Conservation (phyloP, 371 early-diverging fungal genomes). For the Fennellomyces sp. region DNA sequence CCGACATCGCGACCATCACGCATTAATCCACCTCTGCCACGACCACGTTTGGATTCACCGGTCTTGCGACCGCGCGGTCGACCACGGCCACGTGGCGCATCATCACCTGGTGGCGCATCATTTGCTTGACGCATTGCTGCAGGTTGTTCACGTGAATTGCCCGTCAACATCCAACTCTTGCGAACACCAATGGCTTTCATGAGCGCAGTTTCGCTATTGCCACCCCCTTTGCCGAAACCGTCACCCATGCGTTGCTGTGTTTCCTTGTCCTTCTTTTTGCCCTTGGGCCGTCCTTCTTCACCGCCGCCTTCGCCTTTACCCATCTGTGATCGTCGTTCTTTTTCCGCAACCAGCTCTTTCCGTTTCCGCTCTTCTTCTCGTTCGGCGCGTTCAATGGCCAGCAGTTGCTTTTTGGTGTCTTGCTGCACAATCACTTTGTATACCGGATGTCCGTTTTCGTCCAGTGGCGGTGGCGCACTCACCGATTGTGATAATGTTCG, state of each 20-base stretch:
- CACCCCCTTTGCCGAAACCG: conserved; percentile 69
- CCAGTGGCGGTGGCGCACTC: conserved; percentile 60
- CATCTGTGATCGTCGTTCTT: conserved; percentile 48
- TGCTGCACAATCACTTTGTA: conserved; percentile 68
- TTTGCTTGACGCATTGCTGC: no score
- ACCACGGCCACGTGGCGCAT: conserved; percentile 46
- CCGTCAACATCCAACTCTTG: conserved; percentile 80
- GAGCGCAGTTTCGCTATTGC: conserved; percentile 74
- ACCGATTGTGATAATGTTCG: conserved; percentile 60
- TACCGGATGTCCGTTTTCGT: conserved; percentile 60
- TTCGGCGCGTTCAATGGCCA: conserved; percentile 76
- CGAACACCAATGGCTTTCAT: conserved; percentile 67
- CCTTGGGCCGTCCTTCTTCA: conserved; percentile 48
- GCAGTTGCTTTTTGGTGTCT: conserved; percentile 73
- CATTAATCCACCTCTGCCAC: conserved; percentile 3
- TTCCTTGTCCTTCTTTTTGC: conserved; percentile 62
- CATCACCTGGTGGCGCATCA: no score
- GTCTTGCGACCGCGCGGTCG: conserved; percentile 29
- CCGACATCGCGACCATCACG: conserved; percentile 15
- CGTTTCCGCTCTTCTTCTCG: conserved; percentile 69
- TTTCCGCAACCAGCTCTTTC: conserved; percentile 50
- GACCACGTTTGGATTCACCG: conserved; percentile 12
- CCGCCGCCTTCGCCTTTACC: conserved; percentile 50
- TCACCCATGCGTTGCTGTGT: conserved; percentile 47
- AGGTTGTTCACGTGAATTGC: conserved; percentile 30